Conservation (phyloP, 2,329 filamentous ascomycete genomes). For the Trichoderma sp. region DNA sequence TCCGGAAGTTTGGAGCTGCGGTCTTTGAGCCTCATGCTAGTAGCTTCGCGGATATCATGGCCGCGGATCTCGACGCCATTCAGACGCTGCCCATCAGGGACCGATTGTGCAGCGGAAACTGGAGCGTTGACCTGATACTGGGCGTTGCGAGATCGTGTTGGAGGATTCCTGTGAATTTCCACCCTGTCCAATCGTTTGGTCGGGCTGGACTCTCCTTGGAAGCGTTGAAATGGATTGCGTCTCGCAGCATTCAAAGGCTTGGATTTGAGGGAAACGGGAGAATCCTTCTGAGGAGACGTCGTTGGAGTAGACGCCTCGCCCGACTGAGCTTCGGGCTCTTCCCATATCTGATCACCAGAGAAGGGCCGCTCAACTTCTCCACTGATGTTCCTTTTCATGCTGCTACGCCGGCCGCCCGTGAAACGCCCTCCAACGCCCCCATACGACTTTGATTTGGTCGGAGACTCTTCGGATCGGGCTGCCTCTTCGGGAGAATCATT, state of each 20-base stretch:
- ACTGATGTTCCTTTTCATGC: slow-evolving; percentile 69
- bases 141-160: slow-evolving; percentile 79
- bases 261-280: slow-evolving; percentile 37
- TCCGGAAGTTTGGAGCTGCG: slow-evolving; percentile 84
- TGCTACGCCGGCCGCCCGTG: slow-evolving; percentile 59
- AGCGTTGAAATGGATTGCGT: slow-evolving; percentile 41
- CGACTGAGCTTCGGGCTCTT: slow-evolving; percentile 67
- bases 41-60: slow-evolving; percentile 87
- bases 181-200: slow-evolving; percentile 50
- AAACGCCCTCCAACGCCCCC: slow-evolving; percentile 43
- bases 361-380: slow-evolving; percentile 68
- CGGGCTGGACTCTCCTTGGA: slow-evolving; percentile 40
- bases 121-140: slow-evolving; percentile 70
- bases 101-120: slow-evolving; percentile 36
- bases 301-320: slow-evolving; percentile 20
- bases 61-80: slow-evolving; percentile 81
- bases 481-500: slow-evolving; percentile 36
- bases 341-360: slow-evolving; percentile 81
- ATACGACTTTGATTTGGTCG: slow-evolving; percentile 43
- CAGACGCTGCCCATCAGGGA: slow-evolving; percentile 59
- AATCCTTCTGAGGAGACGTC: slow-evolving; percentile 34
- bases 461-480: slow-evolving; percentile 26
- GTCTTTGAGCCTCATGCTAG: slow-evolving; percentile 84
- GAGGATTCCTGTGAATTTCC: slow-evolving; percentile 83
- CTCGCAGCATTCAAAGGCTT: slow-evolving; percentile 39